A percentile compares a stretch with the other conserved stretches of the same genome.
These are phyloP conservation scores for Pseudogymnoascus sp. DNA, from an alignment of 2,329 filamentous ascomycete genomes.

Conservation along the genomic window DNA sequence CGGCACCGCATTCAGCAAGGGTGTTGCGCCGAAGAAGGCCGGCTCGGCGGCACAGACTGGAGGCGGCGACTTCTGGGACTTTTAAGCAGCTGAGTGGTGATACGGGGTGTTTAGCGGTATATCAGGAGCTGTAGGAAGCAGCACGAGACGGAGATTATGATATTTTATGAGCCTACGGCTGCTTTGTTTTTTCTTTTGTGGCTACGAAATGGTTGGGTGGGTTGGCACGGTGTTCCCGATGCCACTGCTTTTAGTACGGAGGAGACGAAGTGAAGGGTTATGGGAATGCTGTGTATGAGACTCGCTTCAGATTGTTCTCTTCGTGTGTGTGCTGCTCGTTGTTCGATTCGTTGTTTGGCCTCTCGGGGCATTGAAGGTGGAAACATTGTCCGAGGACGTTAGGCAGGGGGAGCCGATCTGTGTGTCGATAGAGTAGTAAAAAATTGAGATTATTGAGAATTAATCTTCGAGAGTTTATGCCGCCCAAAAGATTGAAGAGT, in stretches of 20 bases:
- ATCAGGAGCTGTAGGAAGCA: neutral
- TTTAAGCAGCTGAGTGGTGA: constrained; percentile 18
- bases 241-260: neutral
- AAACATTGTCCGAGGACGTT: constrained; percentile 1
- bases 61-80: constrained; percentile 31
- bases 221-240: constrained; percentile 4
- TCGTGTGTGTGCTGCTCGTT: constrained; percentile 6
- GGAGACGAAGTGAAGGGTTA: constrained; percentile 1
- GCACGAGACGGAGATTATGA: constrained; percentile 4
- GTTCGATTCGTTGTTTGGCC: constrained; percentile 6
- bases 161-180: constrained; percentile 8
- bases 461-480: neutral
- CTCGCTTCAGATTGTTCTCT: constrained; percentile 6
- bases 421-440: constrained; percentile 4
- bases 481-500: neutral
- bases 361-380: neutral
- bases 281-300: constrained; percentile 6
- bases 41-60: constrained; percentile 21
- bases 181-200: constrained; percentile 7
- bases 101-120: neutral
- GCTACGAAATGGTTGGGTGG: constrained; percentile 6
- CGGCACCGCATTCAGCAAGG: constrained; percentile 22
- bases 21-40: constrained; percentile 21
- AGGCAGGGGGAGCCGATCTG: neutral
- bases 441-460: neutral